Conservation (phyloP, 352 stramenopile species). For the Phytophthora litchii region DNA sequence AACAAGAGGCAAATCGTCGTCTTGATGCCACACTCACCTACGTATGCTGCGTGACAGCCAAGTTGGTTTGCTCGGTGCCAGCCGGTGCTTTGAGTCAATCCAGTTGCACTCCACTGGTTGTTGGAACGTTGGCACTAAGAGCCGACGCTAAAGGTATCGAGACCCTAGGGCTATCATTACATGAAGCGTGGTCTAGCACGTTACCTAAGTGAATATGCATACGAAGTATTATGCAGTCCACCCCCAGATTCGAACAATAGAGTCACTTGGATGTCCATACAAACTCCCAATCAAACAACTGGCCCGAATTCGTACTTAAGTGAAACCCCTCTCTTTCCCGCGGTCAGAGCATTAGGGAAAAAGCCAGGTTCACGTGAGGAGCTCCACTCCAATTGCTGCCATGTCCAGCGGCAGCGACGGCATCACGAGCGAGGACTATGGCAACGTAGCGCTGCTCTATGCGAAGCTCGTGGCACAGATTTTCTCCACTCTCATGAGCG, state of each 20-base stretch:
- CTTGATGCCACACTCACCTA: no score
- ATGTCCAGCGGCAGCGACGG: constrained; percentile 27
- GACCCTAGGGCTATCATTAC: neutral
- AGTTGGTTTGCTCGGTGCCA: neutral
- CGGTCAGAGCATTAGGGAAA: constrained; percentile 23
- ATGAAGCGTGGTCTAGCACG: no score
- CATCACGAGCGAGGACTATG: constrained; percentile 27
- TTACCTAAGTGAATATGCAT: neutral
- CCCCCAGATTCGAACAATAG: constrained; percentile 4
- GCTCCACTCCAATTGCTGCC: constrained; percentile 3
- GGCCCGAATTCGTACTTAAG: constrained; percentile 41
- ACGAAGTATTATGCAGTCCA: constrained; percentile 1
- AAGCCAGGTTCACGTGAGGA: constrained; percentile 16
- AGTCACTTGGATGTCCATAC: constrained; percentile 4
- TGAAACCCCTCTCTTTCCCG: constrained; percentile 16
- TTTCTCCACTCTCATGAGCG: constrained; percentile 67
- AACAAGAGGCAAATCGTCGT: no score
- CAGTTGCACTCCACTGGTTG: constrained; percentile 18
- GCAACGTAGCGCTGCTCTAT: constrained; percentile 49
- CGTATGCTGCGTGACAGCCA: no score
- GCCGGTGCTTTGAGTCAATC: constrained; percentile 17
- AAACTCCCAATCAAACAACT: constrained; percentile 32
- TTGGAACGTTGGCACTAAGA: constrained; percentile 4
- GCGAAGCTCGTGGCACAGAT: constrained; percentile 72
- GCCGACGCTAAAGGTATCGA: constrained; percentile 22